Base-by-base conservation (phyloP, 257 asterid species). In the Haberlea rhodopensis region DNA sequence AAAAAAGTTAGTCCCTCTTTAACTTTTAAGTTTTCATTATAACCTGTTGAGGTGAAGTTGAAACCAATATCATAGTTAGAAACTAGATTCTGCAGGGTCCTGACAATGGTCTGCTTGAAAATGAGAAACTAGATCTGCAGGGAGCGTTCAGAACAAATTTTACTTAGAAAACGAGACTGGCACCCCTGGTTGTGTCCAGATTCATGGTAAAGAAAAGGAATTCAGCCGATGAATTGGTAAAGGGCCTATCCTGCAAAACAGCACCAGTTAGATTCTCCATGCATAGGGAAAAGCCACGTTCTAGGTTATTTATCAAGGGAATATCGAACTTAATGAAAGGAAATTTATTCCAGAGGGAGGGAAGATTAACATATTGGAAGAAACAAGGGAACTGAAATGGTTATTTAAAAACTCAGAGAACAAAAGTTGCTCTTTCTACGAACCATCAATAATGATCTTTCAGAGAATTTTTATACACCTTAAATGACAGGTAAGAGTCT, bases 201-300 rank as follows among this genome's bases (percentile, higher is more conserved):
- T 32, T 32, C 40, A 32, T 5, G 4, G 13, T 32, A 32, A 32
- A 32, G 13, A 32, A 7, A n/a, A 32, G 40, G 13, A 10, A 32
- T 8, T 32, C 40, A 32, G 13, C 43, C 32, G 13, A 5, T 60
- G 53, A 43, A n/a, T 23, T 15, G 46, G 32, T n/a, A n/a, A n/a
- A n/a, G 19, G 55, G 31, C 59, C 29, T 49, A 34, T 27, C 68
- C 75, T 48, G 69, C 24, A 65, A 31, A n/a, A 46, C 32, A 28
- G 2, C 6, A 63, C 66, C 40, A 37, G 32, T 48, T n/a, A 62
- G 78, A 37, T 56, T 28, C 20, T 68, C 62, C 64, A 26, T 55
- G 15, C 55, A 61, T 13, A 15, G 19, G 20, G 25, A 48, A 31
- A 45, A 13, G 28, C 31, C 53, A 43, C 23, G 10, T 40, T 18